Percentiles rank a stretch among this genome's conserved stretches.
These are phyloP conservation scores for Coemansia asiatica DNA, from an alignment of 192 early-diverging fungal species.

Conservation along the genomic window DNA sequence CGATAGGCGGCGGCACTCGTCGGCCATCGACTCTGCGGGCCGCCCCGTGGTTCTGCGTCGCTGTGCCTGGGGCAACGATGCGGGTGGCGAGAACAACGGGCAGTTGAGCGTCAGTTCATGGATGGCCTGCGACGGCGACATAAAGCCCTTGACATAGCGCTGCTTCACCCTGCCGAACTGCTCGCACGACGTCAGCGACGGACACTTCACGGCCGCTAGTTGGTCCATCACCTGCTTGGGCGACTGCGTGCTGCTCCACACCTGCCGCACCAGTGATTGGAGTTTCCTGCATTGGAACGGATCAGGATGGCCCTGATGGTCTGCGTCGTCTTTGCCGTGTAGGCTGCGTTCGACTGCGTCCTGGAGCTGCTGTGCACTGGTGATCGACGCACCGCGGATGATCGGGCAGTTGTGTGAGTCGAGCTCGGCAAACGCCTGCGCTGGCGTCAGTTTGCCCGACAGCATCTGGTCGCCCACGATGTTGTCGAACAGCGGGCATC, in stretches of 20 bases:
- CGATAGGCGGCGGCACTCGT: constrained; percentile 47
- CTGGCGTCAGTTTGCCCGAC: constrained; percentile 32
- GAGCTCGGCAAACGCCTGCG: constrained; percentile 52
- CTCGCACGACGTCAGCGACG: constrained; percentile 36
- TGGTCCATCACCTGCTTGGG: constrained; percentile 38
- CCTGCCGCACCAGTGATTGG: constrained; percentile 16
- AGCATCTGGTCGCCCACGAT: constrained; percentile 45
- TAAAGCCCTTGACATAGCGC: constrained; percentile 22
- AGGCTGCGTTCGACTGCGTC: constrained; percentile 25
- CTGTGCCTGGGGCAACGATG: constrained; percentile 5
- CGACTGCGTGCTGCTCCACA: constrained; percentile 21
- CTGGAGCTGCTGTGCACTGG: constrained; percentile 41
- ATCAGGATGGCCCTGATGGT: constrained; percentile 12
- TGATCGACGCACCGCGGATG: constrained; percentile 52
- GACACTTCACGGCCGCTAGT: constrained; percentile 28
- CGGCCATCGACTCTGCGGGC: constrained; percentile 48
- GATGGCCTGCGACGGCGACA: constrained; percentile 35
- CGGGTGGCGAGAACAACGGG: constrained; percentile 34
- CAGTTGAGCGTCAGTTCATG: constrained; percentile 32
- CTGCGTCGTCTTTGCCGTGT: background rate
- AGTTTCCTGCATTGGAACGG: constrained; percentile 22
- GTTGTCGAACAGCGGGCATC: constrained; percentile 46
- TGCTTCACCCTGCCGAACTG: constrained; percentile 26
- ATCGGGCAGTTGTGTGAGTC: constrained; percentile 54
- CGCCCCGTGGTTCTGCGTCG: constrained; percentile 10